Evolutionary conservation across 176 grass and related monocot genomes (phyloP).

Genomic region (Alloteropsis semialata): DNA sequence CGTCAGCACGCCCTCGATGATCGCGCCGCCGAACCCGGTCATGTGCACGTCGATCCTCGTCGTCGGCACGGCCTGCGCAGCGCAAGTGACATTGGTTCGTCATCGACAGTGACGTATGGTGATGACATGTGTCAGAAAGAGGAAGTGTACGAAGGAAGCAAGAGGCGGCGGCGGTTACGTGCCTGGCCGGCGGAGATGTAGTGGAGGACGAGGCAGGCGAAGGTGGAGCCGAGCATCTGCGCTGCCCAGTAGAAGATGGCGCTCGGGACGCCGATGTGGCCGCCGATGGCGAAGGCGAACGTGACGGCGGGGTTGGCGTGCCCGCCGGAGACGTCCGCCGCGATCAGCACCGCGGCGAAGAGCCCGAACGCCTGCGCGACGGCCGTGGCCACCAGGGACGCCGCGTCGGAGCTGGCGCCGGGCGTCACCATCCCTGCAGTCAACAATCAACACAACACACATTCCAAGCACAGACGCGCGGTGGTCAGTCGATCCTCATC

Average conservation of each 20-base stretch:
- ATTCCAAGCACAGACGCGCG: neutral
- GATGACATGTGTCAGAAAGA: neutral
- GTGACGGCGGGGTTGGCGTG: constrained; percentile 91
- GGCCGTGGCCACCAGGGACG: constrained; percentile 59
- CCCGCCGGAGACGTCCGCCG: constrained; percentile 71
- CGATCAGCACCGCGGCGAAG: constrained; percentile 60
- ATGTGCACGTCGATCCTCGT: constrained; percentile 68
- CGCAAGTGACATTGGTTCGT: no score
- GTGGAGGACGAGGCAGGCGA: constrained; percentile 75
- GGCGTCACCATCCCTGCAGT: constrained; percentile 74
- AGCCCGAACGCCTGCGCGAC: constrained; percentile 66
- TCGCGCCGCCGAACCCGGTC: constrained; percentile 82
- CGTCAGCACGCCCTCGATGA: constrained; percentile 57
- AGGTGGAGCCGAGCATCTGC: constrained; percentile 62
- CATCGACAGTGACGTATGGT: no score
- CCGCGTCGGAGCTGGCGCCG: constrained; percentile 34
- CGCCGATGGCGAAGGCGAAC: constrained; percentile 66
- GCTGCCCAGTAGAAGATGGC: constrained; percentile 78
- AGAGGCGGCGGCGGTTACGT: neutral
- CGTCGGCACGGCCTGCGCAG: constrained; percentile 58
- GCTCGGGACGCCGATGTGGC: constrained; percentile 46
- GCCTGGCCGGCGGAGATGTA: constrained; percentile 65
- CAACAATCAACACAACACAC: no score
- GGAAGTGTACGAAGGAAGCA: neutral
- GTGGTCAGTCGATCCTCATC: neutral